phyloP scores from a whole-genome alignment of 345 rosid genomes.

The Euphorbia tirucalli region DNA sequence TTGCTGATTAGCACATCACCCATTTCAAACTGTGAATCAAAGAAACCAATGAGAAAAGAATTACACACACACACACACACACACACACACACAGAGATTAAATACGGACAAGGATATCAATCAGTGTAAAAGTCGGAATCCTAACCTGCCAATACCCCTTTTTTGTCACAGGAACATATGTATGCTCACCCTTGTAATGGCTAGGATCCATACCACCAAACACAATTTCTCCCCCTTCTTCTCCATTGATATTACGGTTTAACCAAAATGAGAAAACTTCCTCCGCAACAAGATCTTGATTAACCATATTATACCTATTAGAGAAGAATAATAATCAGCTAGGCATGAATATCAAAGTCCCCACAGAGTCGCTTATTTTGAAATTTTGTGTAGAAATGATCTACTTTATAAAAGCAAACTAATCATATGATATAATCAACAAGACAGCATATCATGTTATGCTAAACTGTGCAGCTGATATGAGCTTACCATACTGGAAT shows the following conservation, averaged over 20 bases:
- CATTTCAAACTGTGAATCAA: slow-evolving; percentile 26
- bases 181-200: slow-evolving; percentile 36
- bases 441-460: neutral
- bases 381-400: neutral
- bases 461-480: neutral
- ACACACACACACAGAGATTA: neutral
- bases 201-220: slow-evolving; percentile 33
- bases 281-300: slow-evolving; percentile 29
- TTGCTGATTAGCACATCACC: slow-evolving; percentile 23
- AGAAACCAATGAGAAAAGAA: slow-evolving; percentile 7
- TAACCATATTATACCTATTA: slow-evolving; percentile 29
- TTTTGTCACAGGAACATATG: slow-evolving; percentile 31
- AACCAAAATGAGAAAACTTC: slow-evolving; percentile 35
- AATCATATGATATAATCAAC: neutral
- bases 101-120: no score
- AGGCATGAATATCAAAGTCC: neutral
- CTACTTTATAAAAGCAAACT: neutral
- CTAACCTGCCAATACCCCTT: slow-evolving; percentile 39
- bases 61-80: neutral
- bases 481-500: slow-evolving; percentile 31
- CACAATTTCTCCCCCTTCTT: slow-evolving; percentile 38
- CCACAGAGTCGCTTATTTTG: neutral
- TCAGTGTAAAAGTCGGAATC: neutral
- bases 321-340: slow-evolving; percentile 3
- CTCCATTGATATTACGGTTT: slow-evolving; percentile 28